Base-by-base conservation (phyloP, 2,329 filamentous ascomycete genomes). In the Talaromyces amestolkiae region DNA sequence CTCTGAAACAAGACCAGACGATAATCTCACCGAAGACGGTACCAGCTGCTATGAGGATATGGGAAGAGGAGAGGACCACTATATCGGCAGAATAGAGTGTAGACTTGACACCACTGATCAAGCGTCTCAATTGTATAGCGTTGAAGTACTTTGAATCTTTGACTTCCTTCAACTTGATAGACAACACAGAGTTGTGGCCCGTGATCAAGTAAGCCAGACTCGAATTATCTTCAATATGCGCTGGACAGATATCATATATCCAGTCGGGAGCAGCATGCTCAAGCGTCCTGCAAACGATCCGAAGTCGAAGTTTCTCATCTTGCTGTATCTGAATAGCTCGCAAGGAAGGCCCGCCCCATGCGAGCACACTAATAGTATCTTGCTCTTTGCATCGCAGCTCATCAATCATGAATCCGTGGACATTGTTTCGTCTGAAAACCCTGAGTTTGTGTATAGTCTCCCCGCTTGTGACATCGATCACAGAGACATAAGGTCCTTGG, bases 1-100 rank as follows among this genome's bases (percentile, higher is more conserved):
- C 15, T 24, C 84, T 70, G 56, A 80, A 78, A 70, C 87, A 93
- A 69, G 89, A 91, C 95, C 95, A 98, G 17, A 96, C 86, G 43
- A 97, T 83, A 39, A 99, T 91, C 76, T 98, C 93, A 3, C 95
- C 95, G 77, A 98, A 98, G 1, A 94, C 93, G 0, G 95, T 98
- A 1, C 95, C 95, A 3, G 91, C 91, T 7, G 92, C 92, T 60
- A 97, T 86, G 22, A 97, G 83, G 54, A 96, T 81, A 61, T 82
- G 81, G 53, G 82, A 80, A 6, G 76, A 63, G 7, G 84, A 83
- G 8, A 88, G 77, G 84, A 89, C 91, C 45, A 83, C 79, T 19
- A 96, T 77, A 72, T 91, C 87, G 5, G 93, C 94, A 17, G 92
- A 91, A 77, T 96, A 99, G 8, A 99, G 83, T 63, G 96, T 93